Conservation (phyloP, 768 basidiomycete species). For the Leccinum subtestaceum region DNA sequence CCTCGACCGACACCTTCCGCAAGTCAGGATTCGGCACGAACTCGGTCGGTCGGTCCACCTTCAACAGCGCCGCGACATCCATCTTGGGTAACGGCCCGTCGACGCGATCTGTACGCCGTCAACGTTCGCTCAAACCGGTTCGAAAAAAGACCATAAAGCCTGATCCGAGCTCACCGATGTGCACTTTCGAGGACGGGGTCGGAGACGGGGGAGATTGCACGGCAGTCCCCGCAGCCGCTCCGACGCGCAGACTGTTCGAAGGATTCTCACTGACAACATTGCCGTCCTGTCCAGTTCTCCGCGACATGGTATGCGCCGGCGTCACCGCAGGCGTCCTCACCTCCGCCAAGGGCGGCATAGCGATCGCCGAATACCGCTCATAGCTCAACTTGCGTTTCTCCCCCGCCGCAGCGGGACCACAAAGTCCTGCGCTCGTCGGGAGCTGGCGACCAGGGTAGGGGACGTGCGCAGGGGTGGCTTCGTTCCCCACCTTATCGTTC, state of each 20-base stretch:
- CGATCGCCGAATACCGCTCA: constrained; percentile 61
- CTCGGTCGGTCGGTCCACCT: constrained; percentile 12
- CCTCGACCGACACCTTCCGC: constrained; percentile 70
- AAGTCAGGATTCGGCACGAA: constrained; percentile 34
- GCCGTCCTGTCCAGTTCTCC: constrained; percentile 16
- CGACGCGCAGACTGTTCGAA: constrained; percentile 7
- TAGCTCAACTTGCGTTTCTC: constrained; percentile 68
- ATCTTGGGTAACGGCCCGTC: constrained; percentile 47
- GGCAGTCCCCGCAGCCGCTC: not conserved
- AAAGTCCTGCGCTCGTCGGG: constrained; percentile 12
- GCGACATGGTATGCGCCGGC: constrained; percentile 53
- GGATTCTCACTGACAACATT: constrained; percentile 14
- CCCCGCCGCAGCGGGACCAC: constrained; percentile 28
- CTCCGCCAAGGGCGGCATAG: constrained; percentile 65
- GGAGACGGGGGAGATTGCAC: not conserved
- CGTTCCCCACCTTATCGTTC: not conserved
- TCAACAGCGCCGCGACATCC: constrained; percentile 48
- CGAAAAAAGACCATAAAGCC: not conserved
- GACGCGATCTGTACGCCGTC: constrained; percentile 32
- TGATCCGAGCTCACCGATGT: constrained; percentile 32
- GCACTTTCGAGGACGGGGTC: constrained; percentile 18
- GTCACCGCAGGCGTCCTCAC: constrained; percentile 58
- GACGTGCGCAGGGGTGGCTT: not conserved
- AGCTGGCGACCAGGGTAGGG: constrained; percentile 10
- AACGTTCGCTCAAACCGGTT: not conserved